Percentiles rank a stretch among this genome's conserved stretches.
Evolutionary conservation across 495 filamentous ascomycete species (phyloP).

Genomic region (Neurospora sp.): DNA sequence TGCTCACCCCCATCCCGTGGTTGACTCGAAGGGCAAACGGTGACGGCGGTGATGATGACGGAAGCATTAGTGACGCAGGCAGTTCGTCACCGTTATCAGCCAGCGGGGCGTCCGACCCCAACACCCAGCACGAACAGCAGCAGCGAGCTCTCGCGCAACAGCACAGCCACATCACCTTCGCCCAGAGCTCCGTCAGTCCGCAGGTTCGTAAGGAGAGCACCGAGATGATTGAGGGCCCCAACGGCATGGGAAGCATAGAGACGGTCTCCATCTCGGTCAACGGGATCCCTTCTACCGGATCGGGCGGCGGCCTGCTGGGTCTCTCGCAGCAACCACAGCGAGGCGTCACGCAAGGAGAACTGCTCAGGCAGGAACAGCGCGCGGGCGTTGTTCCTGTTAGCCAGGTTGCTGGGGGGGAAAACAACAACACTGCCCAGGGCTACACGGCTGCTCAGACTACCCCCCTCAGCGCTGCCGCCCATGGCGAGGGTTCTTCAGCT

Average conservation of each 20-base stretch:
- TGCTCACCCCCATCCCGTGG: conserved; percentile 93
- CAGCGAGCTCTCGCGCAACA: conserved; percentile 1
- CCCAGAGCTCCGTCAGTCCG: conserved; percentile 10
- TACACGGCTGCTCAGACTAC: conserved; percentile 3
- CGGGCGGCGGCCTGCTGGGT: conserved; percentile 15
- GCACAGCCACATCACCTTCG: conserved; percentile 6
- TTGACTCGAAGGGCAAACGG: conserved; percentile 32
- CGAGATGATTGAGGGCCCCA: conserved; percentile 60
- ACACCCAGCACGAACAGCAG: conserved; percentile 7
- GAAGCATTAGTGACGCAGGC: conserved; percentile 10
- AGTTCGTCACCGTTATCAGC: conserved; percentile 17
- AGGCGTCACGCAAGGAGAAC: conserved; percentile 64
- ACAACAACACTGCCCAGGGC: conserved; percentile 12
- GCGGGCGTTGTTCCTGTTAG: conserved; percentile 52
- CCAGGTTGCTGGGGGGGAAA: conserved; percentile 27
- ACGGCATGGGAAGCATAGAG: conserved; percentile 60
- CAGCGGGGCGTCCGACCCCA: not conserved
- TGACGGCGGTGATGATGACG: conserved; percentile 13
- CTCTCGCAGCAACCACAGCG: conserved; percentile 15
- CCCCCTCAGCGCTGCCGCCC: conserved; percentile 7
- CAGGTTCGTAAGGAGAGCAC: conserved; percentile 56
- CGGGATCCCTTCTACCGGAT: conserved; percentile 40
- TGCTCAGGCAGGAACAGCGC: conserved; percentile 69
- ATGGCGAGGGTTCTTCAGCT: conserved; percentile 13
- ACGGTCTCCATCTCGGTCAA: conserved; percentile 61